Base-by-base conservation (phyloP, 495 filamentous ascomycete species). In the Aspergillus campestris region DNA sequence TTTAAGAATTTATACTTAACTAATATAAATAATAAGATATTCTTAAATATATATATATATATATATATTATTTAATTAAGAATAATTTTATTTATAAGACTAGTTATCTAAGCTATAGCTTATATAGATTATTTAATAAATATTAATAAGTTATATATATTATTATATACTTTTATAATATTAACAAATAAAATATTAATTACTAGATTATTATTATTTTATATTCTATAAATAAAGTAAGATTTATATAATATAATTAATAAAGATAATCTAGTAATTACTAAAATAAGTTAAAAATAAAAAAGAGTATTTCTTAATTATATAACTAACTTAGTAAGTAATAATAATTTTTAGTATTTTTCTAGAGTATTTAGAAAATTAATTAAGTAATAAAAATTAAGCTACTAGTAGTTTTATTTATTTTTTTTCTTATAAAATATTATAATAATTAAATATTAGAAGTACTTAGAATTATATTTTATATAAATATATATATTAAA, bases 301-400 rank as follows among this genome's bases (percentile, higher is more conserved):
- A 5, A 67, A 40, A 0, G 38, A 6, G 18, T 58, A 10, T 15
- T 8, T 48, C 24, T 67, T 55, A 0, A 51, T 31, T 2, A 45
- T 18, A 32, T 55, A 60, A 11, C 42, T 49, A 7, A 69, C 40
- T 29, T 54, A 36, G 2, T 15, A 38, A 5, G 59, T 48, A 8
- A 64, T 42, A 3, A 69, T 32, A 1, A 46, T 14, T 35, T 69
- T 56, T 8, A 65, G 42, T 8, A 55, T 37, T 70, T 70, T 0
- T 55, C 58, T 5, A 70, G 30, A 1, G 58, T 65, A 31, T 64
- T 61, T 0, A 64, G 53, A 0, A 70, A 46, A 0, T 59, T 59
- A 24, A 70, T 59, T 0, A 54, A 55, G 6, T 61, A 39, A 43
- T 60, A 70, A 4, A 53, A 36, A 33, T 61, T 65, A 0, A 58